Percentiles rank a stretch among this genome's conserved stretches.
Conservation (phyloP, 2,329 filamentous ascomycete genomes). For the Fusarium denticulatum region DNA sequence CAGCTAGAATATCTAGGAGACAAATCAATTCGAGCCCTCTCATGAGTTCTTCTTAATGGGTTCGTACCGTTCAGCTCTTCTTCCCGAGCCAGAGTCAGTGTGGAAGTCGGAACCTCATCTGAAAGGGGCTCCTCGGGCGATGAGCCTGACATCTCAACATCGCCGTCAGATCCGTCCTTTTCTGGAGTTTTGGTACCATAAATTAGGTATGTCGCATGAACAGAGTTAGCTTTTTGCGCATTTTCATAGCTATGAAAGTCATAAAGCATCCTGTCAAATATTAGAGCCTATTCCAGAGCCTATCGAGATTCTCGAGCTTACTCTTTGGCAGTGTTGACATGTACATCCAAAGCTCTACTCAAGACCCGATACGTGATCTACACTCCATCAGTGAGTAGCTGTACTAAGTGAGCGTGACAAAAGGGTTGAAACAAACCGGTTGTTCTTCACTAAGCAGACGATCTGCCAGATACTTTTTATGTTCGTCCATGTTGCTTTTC, state of each 20-base stretch:
- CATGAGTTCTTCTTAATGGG: neutral
- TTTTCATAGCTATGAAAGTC: constrained; percentile 86
- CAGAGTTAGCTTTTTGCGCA: constrained; percentile 78
- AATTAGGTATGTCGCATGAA: constrained; percentile 94
- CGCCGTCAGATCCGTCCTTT: constrained; percentile 61
- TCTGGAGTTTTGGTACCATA: constrained; percentile 70
- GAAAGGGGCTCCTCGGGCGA: constrained; percentile 62
- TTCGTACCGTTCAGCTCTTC: constrained; percentile 72
- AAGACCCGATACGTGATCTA: constrained; percentile 89
- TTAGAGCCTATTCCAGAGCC: constrained; percentile 18
- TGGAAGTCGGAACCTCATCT: constrained; percentile 63
- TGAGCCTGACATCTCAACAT: constrained; percentile 76
- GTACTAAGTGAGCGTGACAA: neutral
- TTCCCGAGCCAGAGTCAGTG: constrained; percentile 75
- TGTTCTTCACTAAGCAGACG: constrained; percentile 80
- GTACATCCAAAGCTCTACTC: constrained; percentile 82
- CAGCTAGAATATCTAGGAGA: constrained; percentile 67
- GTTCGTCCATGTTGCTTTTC: constrained; percentile 60
- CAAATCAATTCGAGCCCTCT: constrained; percentile 13
- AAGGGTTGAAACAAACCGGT: constrained; percentile 62
- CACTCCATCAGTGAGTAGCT: constrained; percentile 30
- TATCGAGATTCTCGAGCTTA: constrained; percentile 52
- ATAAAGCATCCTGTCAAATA: constrained; percentile 78
- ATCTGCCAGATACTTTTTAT: constrained; percentile 77
- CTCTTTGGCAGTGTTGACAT: constrained; percentile 91